Evolutionary conservation across 257 asterid species (phyloP).

Genomic region (Ocimum tenuiflorum): DNA sequence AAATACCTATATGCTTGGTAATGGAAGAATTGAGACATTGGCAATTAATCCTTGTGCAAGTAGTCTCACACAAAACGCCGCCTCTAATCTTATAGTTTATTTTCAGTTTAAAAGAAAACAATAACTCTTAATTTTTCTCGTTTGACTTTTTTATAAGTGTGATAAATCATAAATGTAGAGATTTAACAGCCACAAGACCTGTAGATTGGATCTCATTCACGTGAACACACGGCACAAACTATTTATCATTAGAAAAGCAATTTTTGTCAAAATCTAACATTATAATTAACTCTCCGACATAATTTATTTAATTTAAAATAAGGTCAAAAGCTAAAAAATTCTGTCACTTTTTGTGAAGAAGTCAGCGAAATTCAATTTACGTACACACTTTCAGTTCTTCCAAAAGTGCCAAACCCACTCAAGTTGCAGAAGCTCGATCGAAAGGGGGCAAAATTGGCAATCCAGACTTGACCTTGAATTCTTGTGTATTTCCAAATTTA

Average conservation of each 20-base stretch:
- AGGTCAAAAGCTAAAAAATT: conserved; percentile 20
- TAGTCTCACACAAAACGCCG: too few species aligned
- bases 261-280: conserved; percentile 2
- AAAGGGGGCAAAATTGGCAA: conserved; percentile 2
- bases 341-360: not conserved
- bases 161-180: not conserved
- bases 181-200: conserved; percentile 1
- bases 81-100: too few species aligned
- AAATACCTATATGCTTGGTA: too few species aligned
- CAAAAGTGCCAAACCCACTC: conserved; percentile 28
- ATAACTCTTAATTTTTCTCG: too few species aligned
- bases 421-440: too few species aligned
- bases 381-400: not conserved
- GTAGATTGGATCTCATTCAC: conserved; percentile 31
- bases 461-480: conserved; percentile 22
- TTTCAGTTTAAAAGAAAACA: too few species aligned
- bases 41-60: too few species aligned
- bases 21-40: too few species aligned
- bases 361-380: conserved; percentile 19
- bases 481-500: too few species aligned
- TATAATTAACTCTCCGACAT: not conserved
- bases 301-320: not conserved
- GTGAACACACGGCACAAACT: too few species aligned
- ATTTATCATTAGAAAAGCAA: conserved; percentile 6
- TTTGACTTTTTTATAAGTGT: too few species aligned